These are phyloP conservation scores for Linum lewisii DNA, from an alignment of 345 rosid species.

Conservation along the genomic window DNA sequence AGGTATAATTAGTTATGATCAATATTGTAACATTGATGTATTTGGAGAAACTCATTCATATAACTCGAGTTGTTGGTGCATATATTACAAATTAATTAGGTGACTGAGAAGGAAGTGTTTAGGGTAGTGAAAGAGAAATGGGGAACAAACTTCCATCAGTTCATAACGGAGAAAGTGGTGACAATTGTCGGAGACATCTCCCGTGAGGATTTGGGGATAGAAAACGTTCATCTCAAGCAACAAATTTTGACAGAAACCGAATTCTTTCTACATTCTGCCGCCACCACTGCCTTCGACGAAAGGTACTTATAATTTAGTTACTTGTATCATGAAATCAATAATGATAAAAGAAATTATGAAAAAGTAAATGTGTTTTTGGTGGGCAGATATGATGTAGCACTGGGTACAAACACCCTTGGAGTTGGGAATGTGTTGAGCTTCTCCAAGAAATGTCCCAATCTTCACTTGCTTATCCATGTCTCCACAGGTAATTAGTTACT, in stretches of 20 bases:
- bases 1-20: too few species aligned
- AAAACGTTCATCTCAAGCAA: constrained; percentile 20
- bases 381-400: constrained; percentile 51
- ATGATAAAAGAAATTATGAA: too few species aligned
- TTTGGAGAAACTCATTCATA: too few species aligned
- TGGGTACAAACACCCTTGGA: constrained; percentile 47
- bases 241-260: constrained; percentile 41
- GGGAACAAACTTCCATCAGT: neutral
- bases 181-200: constrained; percentile 1
- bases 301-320: constrained; percentile 32
- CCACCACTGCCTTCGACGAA: constrained; percentile 65
- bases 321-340: neutral
- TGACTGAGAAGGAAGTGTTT: constrained; percentile 5
- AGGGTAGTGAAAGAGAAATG: constrained; percentile 2
- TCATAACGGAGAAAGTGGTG: neutral
- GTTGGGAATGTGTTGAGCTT: constrained; percentile 34
- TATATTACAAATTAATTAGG: too few species aligned
- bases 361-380: too few species aligned
- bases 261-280: constrained; percentile 54
- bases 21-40: too few species aligned
- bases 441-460: constrained; percentile 31
- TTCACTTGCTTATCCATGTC: constrained; percentile 36
- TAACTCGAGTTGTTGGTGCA: too few species aligned
- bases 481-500: constrained; percentile 69
- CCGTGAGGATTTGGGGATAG: neutral